Base-by-base conservation (phyloP, 768 basidiomycete genomes). In the Auriculariales sp. region DNA sequence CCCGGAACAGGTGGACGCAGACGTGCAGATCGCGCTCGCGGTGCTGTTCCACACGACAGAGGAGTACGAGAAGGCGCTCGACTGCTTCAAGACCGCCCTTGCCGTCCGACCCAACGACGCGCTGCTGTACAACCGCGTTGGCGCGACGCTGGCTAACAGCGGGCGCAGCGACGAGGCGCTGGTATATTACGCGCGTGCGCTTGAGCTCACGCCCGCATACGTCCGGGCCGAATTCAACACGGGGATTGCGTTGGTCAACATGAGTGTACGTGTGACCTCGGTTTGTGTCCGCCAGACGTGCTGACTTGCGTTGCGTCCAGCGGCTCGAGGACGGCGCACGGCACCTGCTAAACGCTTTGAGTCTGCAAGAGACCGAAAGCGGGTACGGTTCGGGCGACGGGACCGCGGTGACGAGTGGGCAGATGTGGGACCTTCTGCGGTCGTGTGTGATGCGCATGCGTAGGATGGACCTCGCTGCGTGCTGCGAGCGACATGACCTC, bases 141-240 rank as follows among this genome's bases (percentile, higher is more conserved):
- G 93, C 12, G 93, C 93, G 14, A 93, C 90, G 4, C 79, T 92
- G 68, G 93, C 93, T 24, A 97, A 95, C 64, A 87, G 78, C 58
- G 81, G 91, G 22, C 70, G 69, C 49, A 74, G 90, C 11, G 77
- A 75, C 30, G 78, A 88, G 48, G 93, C 93, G n/a, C 69, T 92
- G 2, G 70, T 81, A 52, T 94, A 89, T 61, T 97, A 97, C 64
- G 75, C 79, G 58, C 77, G 73, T 28, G 93, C 93, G 2, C 71
- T 95, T 28, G 83, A 88, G 57, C 69, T 93, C 50, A 88, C 93
- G 59, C 90, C 93, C 4, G 72, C 76, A 14, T 97, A 93, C 59
- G 89, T 95, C 52, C 81, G 93, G 49, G 92, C 91, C 2, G 78
- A 87, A 86, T 95, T 89, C 64, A 95, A 97, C 64, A 71, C 95